phyloP scores from a whole-genome alignment of 768 basidiomycete genomes.

The Psilocybe azurescens region DNA sequence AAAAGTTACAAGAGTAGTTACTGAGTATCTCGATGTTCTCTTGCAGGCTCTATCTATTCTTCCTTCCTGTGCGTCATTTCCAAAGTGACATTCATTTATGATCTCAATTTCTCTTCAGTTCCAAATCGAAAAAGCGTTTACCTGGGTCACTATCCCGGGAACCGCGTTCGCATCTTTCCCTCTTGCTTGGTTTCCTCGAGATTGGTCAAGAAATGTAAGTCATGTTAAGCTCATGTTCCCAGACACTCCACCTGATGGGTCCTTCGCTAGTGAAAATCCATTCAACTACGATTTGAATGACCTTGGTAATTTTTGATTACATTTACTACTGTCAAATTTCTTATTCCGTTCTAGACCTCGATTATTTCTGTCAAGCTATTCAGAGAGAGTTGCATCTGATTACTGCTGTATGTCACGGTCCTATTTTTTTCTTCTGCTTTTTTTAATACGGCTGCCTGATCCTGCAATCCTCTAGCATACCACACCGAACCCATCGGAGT shows the following conservation, averaged over 20 bases:
- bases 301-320: slow-evolving; percentile 46
- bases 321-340: neutral
- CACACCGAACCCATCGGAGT: slow-evolving; percentile 53
- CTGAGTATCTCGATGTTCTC: slow-evolving; percentile 34
- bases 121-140: slow-evolving; percentile 51
- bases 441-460: neutral
- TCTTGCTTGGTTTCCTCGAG: slow-evolving; percentile 70
- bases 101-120: slow-evolving; percentile 44
- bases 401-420: slow-evolving; percentile 56
- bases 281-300: slow-evolving; percentile 74
- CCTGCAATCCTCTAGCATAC: slow-evolving; percentile 50
- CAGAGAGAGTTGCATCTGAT: slow-evolving; percentile 75
- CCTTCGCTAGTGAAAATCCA: slow-evolving; percentile 57
- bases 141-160: slow-evolving; percentile 60
- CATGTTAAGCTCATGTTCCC: neutral
- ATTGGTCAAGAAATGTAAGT: slow-evolving; percentile 68
- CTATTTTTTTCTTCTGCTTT: slow-evolving; percentile 2
- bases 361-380: slow-evolving; percentile 69
- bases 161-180: slow-evolving; percentile 68
- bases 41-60: slow-evolving; percentile 43
- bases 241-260: neutral
- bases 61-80: slow-evolving; percentile 42
- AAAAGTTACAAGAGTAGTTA: slow-evolving; percentile 48
- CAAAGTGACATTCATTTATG: slow-evolving; percentile 14
- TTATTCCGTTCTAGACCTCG: slow-evolving; percentile 49